These are phyloP conservation scores for Waitea zeae DNA, from an alignment of 1,284 basidiomycete genomes.

Conservation along the genomic window DNA sequence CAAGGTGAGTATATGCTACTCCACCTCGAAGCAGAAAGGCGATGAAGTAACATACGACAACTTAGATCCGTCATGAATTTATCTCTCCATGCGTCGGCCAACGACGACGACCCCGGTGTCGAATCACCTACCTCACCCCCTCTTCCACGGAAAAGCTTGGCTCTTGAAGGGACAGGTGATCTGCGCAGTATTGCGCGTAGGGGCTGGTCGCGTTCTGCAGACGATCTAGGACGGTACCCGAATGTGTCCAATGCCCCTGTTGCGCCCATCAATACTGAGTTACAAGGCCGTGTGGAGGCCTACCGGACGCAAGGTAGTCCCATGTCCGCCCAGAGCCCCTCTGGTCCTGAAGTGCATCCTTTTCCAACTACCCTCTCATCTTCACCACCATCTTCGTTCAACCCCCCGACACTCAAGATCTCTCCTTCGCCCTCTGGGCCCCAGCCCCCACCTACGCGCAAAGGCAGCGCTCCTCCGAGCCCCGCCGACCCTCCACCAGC, in stretches of 20 bases:
- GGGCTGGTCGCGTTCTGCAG: slow-evolving; percentile 62
- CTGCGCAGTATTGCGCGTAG: slow-evolving; percentile 48
- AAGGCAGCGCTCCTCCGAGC: not conserved
- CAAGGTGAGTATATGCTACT: slow-evolving; percentile 23
- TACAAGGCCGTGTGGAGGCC: slow-evolving; percentile 43
- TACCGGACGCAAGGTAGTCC: slow-evolving; percentile 34
- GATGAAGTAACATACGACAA: too few species aligned
- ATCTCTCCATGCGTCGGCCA: not conserved
- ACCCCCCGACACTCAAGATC: slow-evolving; percentile 12
- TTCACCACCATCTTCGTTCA: not conserved
- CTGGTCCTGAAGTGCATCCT: slow-evolving; percentile 10
- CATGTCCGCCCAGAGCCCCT: slow-evolving; percentile 13
- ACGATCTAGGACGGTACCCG: slow-evolving; percentile 48
- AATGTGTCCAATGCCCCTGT: slow-evolving; percentile 19
- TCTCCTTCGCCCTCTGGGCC: slow-evolving; percentile 9
- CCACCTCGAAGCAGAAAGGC: too few species aligned
- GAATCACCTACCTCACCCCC: slow-evolving; percentile 40
- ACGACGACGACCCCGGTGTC: slow-evolving; percentile 5
- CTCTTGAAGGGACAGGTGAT: slow-evolving; percentile 33
- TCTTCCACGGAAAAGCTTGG: slow-evolving; percentile 20
- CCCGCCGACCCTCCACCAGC: too few species aligned
- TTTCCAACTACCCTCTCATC: slow-evolving; percentile 11
- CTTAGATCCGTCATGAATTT: too few species aligned
- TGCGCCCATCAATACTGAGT: slow-evolving; percentile 23
- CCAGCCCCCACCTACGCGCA: slow-evolving; percentile 7